Conservation (phyloP, 129 eudicot species). For the Ambrosia artemisiifolia region DNA sequence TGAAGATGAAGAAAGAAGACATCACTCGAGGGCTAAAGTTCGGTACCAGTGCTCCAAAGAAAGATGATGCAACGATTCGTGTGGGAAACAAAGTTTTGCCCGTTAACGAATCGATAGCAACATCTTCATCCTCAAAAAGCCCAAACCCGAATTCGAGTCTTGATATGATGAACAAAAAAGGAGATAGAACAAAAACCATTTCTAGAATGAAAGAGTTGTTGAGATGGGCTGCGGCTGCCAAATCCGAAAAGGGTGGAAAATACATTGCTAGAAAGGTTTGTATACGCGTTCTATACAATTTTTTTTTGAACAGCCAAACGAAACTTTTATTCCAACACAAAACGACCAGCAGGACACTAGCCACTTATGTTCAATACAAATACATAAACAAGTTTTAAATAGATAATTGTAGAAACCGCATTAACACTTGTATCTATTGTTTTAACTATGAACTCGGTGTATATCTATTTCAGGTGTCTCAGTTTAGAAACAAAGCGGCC, state of each 20-base stretch:
- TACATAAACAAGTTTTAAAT: not conserved
- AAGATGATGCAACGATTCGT: constrained; percentile 20
- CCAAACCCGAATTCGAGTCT: constrained; percentile 21
- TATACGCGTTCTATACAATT: not conserved
- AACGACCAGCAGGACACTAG: too few relatives aligned
- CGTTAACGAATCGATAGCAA: constrained; percentile 42
- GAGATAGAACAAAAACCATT: constrained; percentile 51
- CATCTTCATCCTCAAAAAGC: constrained; percentile 36
- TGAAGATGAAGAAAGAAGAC: constrained; percentile 79
- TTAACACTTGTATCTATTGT: not conserved
- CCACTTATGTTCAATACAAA: too few relatives aligned
- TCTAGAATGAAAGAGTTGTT: constrained; percentile 72
- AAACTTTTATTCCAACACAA: too few relatives aligned
- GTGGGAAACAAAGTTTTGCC: constrained; percentile 83
- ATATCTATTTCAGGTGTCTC: constrained; percentile 49
- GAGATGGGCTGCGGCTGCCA: constrained; percentile 77
- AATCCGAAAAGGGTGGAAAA: constrained; percentile 68
- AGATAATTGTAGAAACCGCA: not conserved
- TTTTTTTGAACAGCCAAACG: too few relatives aligned
- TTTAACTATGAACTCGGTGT: not conserved
- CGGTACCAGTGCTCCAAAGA: constrained; percentile 8
- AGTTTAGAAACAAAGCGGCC: constrained; percentile 47
- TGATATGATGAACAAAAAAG: constrained; percentile 34
- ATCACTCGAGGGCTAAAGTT: constrained; percentile 41
- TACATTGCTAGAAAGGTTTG: constrained; percentile 71